phyloP scores from a whole-genome alignment of 2,329 filamentous ascomycete species.

The Stemphylium beticola region DNA sequence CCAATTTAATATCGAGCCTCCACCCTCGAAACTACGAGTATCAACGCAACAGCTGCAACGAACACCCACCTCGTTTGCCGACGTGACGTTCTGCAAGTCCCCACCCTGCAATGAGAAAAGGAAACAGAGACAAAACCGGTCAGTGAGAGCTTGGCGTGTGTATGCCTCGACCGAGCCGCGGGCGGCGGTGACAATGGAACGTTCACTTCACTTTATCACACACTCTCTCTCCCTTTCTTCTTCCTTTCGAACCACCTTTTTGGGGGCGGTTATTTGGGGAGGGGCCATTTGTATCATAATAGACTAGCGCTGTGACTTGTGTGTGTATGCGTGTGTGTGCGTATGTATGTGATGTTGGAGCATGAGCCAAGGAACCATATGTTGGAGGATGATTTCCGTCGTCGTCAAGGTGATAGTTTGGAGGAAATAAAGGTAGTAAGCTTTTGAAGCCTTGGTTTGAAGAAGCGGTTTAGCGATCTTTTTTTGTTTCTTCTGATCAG shows the following conservation, averaged over 20 bases:
- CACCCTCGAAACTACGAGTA: slow-evolving; percentile 7
- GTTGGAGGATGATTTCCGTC: neutral
- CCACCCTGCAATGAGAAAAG: neutral
- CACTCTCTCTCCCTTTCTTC: neutral
- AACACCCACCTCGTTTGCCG: neutral
- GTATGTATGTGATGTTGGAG: neutral
- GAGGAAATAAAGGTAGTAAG: neutral
- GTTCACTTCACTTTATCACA: slow-evolving; percentile 6
- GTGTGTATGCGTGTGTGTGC: neutral
- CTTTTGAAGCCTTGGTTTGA: slow-evolving; percentile 11
- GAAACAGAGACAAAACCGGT: neutral
- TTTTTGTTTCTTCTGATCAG: neutral
- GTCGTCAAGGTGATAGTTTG: neutral
- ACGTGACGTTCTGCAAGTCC: neutral
- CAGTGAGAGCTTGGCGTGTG: slow-evolving; percentile 2
- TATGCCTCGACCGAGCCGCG: slow-evolving; percentile 12
- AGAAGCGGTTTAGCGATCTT: slow-evolving; percentile 10
- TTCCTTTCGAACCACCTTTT: neutral
- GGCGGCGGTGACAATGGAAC: slow-evolving; percentile 9
- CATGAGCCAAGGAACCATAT: neutral
- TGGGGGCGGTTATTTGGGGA: neutral
- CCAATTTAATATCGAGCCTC: slow-evolving; percentile 6
- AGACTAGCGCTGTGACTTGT: slow-evolving; percentile 10
- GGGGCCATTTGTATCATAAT: slow-evolving; percentile 17
- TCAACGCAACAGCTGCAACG: slow-evolving; percentile 2